These are phyloP conservation scores for Hemileccinum rubropunctum DNA, from an alignment of 768 basidiomycete species.

Conservation along the genomic window DNA sequence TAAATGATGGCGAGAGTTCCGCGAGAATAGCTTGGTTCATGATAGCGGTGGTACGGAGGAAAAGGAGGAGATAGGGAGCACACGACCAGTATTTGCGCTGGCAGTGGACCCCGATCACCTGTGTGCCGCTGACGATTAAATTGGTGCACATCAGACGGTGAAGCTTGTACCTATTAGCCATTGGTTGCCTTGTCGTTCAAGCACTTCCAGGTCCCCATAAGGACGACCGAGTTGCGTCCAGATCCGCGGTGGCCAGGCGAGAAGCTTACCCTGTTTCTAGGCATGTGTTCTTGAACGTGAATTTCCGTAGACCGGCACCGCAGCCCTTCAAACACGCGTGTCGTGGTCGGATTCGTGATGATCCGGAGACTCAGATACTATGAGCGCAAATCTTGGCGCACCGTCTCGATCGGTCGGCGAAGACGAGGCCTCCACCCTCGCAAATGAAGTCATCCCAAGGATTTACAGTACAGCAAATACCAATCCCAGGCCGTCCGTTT, in stretches of 20 bases:
- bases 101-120: constrained; percentile 2
- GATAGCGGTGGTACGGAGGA: constrained; percentile 5
- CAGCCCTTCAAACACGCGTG: constrained; percentile 12
- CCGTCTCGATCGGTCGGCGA: constrained; percentile 19
- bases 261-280: constrained; percentile 4
- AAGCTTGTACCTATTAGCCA: too few species aligned
- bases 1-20: constrained; percentile 7
- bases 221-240: too few species aligned
- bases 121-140: not conserved
- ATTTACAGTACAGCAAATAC: constrained; percentile 5
- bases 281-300: not conserved
- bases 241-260: constrained; percentile 10
- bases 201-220: too few species aligned
- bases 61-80: constrained; percentile 1
- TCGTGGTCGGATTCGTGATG: not conserved
- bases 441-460: constrained; percentile 17
- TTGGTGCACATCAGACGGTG: too few species aligned
- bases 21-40: constrained; percentile 15
- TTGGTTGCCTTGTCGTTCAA: too few species aligned
- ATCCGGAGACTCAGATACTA: constrained; percentile 18
- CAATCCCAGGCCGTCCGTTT: not conserved
- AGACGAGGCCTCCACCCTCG: constrained; percentile 6
- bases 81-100: constrained; percentile 20
- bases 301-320: constrained; percentile 16
- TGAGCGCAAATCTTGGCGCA: constrained; percentile 18